Evolutionary conservation across 345 rosid species (phyloP).

Genomic region (Euphorbia tirucalli): DNA sequence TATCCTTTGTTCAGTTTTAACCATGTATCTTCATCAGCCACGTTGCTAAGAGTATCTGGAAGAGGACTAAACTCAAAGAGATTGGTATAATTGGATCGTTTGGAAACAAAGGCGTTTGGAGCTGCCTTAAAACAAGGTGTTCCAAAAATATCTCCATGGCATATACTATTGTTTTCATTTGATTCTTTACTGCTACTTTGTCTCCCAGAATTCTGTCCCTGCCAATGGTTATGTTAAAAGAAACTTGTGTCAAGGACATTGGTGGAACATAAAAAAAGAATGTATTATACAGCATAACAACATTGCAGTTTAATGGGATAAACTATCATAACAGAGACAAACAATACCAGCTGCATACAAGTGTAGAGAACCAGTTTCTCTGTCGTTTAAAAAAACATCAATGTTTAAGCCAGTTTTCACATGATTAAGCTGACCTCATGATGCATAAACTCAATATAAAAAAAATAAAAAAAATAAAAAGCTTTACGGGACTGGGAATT

Average conservation of each 20-base stretch:
- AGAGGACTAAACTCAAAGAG: slow-evolving; percentile 75
- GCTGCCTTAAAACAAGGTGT: slow-evolving; percentile 65
- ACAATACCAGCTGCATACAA: not conserved
- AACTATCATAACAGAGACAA: not conserved
- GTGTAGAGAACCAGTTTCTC: not conserved
- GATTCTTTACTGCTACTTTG: slow-evolving; percentile 41
- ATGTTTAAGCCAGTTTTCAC: not conserved
- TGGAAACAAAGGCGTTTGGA: slow-evolving; percentile 65
- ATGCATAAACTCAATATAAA: not conserved
- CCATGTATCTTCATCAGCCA: slow-evolving; percentile 98
- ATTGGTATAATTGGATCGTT: slow-evolving; percentile 61
- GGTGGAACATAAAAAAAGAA: not conserved
- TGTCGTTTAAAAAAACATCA: not conserved
- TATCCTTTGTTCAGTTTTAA: slow-evolving; percentile 85
- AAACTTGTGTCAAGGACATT: not conserved
- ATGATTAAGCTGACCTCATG: not conserved
- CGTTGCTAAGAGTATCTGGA: slow-evolving; percentile 63
- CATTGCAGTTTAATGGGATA: not conserved
- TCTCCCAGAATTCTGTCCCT: slow-evolving; percentile 40
- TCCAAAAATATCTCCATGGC: slow-evolving; percentile 44
- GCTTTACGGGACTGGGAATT: not conserved
- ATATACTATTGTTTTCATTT: slow-evolving; percentile 35
- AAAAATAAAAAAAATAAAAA: no score
- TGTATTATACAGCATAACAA: not conserved
- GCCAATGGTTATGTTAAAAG: slow-evolving; percentile 3